These are phyloP conservation scores for Debaryomyces castellii DNA, from an alignment of 805 yeast species.

Conservation along the genomic window DNA sequence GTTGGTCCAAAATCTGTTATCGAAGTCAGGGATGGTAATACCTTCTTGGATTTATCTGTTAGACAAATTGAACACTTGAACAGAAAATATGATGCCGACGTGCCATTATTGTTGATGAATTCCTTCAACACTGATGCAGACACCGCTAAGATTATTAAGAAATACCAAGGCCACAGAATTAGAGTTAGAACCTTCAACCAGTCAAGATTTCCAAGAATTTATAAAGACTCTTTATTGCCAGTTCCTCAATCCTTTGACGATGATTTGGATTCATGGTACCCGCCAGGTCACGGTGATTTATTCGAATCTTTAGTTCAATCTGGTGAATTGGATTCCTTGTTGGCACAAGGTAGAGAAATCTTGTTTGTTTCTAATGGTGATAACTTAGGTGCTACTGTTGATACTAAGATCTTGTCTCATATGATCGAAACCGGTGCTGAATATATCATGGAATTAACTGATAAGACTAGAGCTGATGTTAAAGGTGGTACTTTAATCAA, in stretches of 20 bases:
- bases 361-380: constrained; percentile 97
- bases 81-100: constrained; percentile 86
- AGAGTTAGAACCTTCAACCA: constrained; percentile 95
- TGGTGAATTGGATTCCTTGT: constrained; percentile 86
- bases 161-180: constrained; percentile 94
- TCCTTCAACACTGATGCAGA: constrained; percentile 97
- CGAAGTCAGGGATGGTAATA: constrained; percentile 98
- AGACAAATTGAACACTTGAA: constrained; percentile 96
- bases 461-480: constrained; percentile 98
- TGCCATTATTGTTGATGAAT: constrained; percentile 95
- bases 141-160: constrained; percentile 91
- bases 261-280: constrained; percentile 88
- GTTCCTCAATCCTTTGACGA: constrained; percentile 80
- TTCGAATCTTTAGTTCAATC: constrained; percentile 86
- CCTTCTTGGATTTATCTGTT: constrained; percentile 91
- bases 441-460: constrained; percentile 97
- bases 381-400: constrained; percentile 97
- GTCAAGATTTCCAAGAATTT: constrained; percentile 95
- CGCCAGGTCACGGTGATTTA: constrained; percentile 99
- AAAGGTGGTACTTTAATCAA: constrained; percentile 98
- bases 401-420: constrained; percentile 83
- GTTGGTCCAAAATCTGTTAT: constrained; percentile 98
- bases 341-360: constrained; percentile 92
- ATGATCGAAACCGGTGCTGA: constrained; percentile 91
- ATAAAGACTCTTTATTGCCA: constrained; percentile 92